A percentile compares a stretch with the other conserved stretches of the same genome.
Conservation (phyloP, 768 basidiomycete species). For the Auricularia sp. region DNA sequence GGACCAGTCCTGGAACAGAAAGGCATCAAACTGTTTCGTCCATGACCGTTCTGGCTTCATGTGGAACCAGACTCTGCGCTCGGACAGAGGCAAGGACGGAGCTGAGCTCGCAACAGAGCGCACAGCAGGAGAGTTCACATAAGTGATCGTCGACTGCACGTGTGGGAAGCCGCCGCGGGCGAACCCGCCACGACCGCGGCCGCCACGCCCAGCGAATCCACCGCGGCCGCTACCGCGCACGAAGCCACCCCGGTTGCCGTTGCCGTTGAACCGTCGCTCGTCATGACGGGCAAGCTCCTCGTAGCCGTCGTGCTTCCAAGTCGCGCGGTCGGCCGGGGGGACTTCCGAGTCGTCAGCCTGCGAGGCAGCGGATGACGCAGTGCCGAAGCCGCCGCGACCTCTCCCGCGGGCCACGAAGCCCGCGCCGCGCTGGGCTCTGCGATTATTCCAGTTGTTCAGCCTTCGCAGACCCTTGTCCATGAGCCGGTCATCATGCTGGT, state of each 20-base stretch:
- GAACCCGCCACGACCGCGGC: conserved; percentile 7
- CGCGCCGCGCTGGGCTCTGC: neutral
- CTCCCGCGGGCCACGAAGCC: conserved; percentile 50
- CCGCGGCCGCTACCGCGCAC: conserved; percentile 33
- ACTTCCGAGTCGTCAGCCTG: conserved; percentile 24
- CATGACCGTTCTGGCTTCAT: conserved; percentile 73
- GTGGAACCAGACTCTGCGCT: conserved; percentile 49
- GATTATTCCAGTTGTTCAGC: conserved; percentile 56
- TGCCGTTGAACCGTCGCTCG: conserved; percentile 44
- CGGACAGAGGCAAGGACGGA: conserved; percentile 10
- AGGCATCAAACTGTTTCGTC: conserved; percentile 75
- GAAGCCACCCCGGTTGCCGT: conserved; percentile 39
- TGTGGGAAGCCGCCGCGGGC: neutral
- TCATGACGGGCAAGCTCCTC: conserved; percentile 78
- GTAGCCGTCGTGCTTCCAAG: conserved; percentile 82
- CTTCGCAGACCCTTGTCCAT: conserved; percentile 73
- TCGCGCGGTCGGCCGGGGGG: conserved; percentile 48
- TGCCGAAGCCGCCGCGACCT: conserved; percentile 35
- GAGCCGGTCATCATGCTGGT: conserved; percentile 89
- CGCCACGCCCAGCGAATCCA: conserved; percentile 14
- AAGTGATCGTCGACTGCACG: neutral
- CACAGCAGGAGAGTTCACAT: neutral
- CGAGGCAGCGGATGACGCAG: conserved; percentile 10
- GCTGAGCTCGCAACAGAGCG: neutral
- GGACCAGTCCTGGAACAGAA: conserved; percentile 54